Conservation (phyloP, 305 asterid species). For the Fraxinus dipetala region DNA sequence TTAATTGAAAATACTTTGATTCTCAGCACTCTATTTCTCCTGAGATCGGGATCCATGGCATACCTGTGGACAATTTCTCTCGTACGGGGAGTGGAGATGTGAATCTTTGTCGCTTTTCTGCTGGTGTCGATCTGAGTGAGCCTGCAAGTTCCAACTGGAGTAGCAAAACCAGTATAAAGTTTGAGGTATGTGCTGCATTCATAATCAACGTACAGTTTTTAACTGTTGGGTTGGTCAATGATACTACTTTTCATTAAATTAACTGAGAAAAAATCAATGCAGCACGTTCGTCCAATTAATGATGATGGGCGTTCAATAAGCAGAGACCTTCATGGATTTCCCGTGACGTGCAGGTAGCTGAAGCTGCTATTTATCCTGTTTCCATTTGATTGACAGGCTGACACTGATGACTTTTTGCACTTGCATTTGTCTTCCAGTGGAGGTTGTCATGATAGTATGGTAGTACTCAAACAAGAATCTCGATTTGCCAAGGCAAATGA, state of each 20-base stretch:
- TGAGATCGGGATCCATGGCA: constrained; percentile 80
- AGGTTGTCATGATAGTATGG: constrained; percentile 80
- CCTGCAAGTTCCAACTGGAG: constrained; percentile 96
- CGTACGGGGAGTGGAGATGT: constrained; percentile 87
- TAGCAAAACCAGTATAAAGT: constrained; percentile 83
- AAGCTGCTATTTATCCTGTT: constrained; percentile 21
- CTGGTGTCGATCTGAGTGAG: constrained; percentile 85
- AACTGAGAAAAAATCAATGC: constrained; percentile 32
- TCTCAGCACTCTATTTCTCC: constrained; percentile 89
- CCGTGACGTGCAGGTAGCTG: constrained; percentile 86
- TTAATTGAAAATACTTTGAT: constrained; percentile 29
- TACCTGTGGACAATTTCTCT: constrained; percentile 77
- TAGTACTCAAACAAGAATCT: constrained; percentile 85
- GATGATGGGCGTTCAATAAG: constrained; percentile 80
- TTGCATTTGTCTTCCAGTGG: constrained; percentile 57
- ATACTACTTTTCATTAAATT: constrained; percentile 1
- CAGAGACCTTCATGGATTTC: constrained; percentile 86
- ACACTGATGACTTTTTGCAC: constrained; percentile 19
- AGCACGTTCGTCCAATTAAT: constrained; percentile 76
- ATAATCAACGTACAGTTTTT: constrained; percentile 10
- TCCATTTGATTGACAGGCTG: constrained; percentile 15
- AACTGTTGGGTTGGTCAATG: constrained; percentile 10
- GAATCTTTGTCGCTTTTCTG: constrained; percentile 76
- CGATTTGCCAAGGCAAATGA: constrained; percentile 78
- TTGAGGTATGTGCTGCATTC: constrained; percentile 58